phyloP scores from a whole-genome alignment of 2,329 filamentous ascomycete genomes.

The Didymella pomorum region DNA sequence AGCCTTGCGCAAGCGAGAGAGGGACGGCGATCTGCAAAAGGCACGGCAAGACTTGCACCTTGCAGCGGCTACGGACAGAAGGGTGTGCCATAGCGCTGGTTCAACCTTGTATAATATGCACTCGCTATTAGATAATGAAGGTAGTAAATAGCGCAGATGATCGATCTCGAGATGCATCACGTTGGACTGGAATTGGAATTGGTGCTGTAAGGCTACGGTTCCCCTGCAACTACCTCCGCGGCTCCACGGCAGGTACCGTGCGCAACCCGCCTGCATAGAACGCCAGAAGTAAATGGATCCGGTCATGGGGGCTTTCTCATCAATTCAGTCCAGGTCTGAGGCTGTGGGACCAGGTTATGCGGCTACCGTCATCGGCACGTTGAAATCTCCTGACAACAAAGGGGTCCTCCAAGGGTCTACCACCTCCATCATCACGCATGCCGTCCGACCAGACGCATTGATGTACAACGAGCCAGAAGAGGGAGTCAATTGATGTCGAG shows the following conservation, averaged over 20 bases:
- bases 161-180: constrained; percentile 10
- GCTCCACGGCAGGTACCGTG: constrained; percentile 18
- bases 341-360: background rate
- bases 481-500: constrained; percentile 17
- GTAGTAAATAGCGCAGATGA: constrained; percentile 20
- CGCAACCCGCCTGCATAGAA: constrained; percentile 4
- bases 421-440: background rate
- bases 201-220: constrained; percentile 14
- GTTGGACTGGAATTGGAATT: constrained; percentile 11
- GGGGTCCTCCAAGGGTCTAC: background rate
- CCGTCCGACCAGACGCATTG: constrained; percentile 6
- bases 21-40: constrained; percentile 10
- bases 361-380: constrained; percentile 1
- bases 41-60: constrained; percentile 5
- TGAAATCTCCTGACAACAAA: constrained; percentile 1
- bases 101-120: background rate
- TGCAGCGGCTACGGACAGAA: constrained; percentile 6
- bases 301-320: background rate
- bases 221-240: constrained; percentile 11
- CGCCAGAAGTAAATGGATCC: constrained; percentile 7
- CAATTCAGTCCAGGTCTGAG: constrained; percentile 11
- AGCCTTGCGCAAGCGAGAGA: constrained; percentile 13
- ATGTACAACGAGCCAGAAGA: constrained; percentile 11
- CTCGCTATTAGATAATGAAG: constrained; percentile 9
- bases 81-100: constrained; percentile 5